Conservation (phyloP, 768 basidiomycete species). For the Pleurotus tuber-regium region DNA sequence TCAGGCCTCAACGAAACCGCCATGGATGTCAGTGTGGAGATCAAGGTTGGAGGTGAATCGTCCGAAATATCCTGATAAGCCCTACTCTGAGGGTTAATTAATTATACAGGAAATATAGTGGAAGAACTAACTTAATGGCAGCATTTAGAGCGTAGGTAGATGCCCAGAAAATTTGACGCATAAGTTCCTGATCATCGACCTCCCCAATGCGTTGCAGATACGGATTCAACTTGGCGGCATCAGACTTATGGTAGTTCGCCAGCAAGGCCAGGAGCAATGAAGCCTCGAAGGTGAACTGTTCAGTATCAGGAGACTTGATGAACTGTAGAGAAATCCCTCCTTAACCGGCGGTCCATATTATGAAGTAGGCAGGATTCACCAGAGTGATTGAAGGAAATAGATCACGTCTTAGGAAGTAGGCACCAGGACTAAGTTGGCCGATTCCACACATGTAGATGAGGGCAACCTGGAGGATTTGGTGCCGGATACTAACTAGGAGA, state of each 20-base stretch:
- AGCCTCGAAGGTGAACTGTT: constrained; percentile 58
- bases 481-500: constrained; percentile 43
- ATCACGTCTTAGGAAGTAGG: constrained; percentile 64
- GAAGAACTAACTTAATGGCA: constrained; percentile 44
- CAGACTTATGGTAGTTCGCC: constrained; percentile 71
- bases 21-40: constrained; percentile 50
- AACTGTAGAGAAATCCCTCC: constrained; percentile 33
- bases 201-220: constrained; percentile 54
- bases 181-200: constrained; percentile 44
- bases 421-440: constrained; percentile 65
- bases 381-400: constrained; percentile 53
- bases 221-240: constrained; percentile 66
- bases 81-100: constrained; percentile 27
- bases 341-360: background rate
- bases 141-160: constrained; percentile 48
- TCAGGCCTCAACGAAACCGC: constrained; percentile 53
- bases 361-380: constrained; percentile 30
- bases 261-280: constrained; percentile 58
- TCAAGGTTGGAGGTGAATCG: constrained; percentile 48
- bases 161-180: constrained; percentile 59
- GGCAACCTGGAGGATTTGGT: constrained; percentile 54
- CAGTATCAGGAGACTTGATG: constrained; percentile 52
- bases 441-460: constrained; percentile 58
- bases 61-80: constrained; percentile 55
- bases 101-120: background rate